Conservation (phyloP, 2,329 filamentous ascomycete genomes). For the Celoporthe dispersa region DNA sequence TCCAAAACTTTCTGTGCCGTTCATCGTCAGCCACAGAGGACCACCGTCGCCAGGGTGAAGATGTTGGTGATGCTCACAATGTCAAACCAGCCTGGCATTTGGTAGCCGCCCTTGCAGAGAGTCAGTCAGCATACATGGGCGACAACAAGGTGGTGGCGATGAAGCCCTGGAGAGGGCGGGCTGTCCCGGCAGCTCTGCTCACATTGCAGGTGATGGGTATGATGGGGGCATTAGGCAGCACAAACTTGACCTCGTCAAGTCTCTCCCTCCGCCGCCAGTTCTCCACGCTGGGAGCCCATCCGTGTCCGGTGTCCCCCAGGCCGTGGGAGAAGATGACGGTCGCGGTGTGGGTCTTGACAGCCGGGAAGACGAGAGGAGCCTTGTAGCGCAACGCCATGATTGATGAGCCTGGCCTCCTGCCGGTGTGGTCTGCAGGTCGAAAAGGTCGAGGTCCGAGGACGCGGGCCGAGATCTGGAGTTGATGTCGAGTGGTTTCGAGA, state of each 20-base stretch:
- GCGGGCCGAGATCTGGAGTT: constrained; percentile 2
- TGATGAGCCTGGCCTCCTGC: neutral
- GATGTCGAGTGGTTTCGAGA: neutral
- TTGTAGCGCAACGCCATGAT: constrained; percentile 37
- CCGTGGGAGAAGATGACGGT: constrained; percentile 96
- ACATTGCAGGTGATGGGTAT: constrained; percentile 80
- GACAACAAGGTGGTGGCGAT: constrained; percentile 7
- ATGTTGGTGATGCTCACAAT: constrained; percentile 56
- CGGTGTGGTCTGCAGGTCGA: neutral
- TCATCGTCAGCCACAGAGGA: constrained; percentile 10
- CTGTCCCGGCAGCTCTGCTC: constrained; percentile 38
- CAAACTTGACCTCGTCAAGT: constrained; percentile 89
- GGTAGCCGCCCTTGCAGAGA: constrained; percentile 55
- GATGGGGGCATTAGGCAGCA: constrained; percentile 86
- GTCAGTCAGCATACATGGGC: constrained; percentile 8
- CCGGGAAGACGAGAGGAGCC: constrained; percentile 73
- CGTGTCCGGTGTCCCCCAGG: constrained; percentile 79
- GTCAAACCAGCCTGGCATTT: constrained; percentile 89
- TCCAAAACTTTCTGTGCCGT: constrained; percentile 31
- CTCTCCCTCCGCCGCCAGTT: constrained; percentile 81
- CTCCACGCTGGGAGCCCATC: constrained; percentile 83
- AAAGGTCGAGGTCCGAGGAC: neutral
- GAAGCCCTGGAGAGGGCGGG: neutral
- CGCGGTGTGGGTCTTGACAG: constrained; percentile 82
- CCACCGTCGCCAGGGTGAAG: neutral